Evolutionary conservation across 257 asterid genomes (phyloP).

Genomic region (Forsythia viridissima): DNA sequence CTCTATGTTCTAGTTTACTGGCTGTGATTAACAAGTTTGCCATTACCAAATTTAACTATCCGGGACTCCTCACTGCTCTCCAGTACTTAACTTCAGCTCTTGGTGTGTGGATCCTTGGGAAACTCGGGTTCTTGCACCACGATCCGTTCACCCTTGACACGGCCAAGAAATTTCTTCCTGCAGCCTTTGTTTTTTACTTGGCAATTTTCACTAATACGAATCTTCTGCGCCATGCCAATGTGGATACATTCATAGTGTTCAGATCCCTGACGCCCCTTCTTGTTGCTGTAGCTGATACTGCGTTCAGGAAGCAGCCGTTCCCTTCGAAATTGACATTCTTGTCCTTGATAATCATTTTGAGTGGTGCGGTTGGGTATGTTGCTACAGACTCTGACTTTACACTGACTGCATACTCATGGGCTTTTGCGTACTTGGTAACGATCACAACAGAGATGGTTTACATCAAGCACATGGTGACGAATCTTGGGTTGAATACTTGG

Average conservation of each 20-base stretch:
- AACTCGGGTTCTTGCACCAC: conserved; percentile 74
- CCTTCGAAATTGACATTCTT: conserved; percentile 84
- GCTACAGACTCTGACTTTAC: conserved; percentile 86
- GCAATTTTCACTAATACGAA: conserved; percentile 94
- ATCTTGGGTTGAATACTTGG: conserved; percentile 93
- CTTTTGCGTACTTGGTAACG: conserved; percentile 84
- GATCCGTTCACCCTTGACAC: conserved; percentile 70
- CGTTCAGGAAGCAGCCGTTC: conserved; percentile 75
- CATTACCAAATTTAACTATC: conserved; percentile 85
- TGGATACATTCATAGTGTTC: conserved; percentile 90
- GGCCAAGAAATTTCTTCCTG: conserved; percentile 92
- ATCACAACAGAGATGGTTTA: conserved; percentile 98
- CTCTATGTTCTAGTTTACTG: conserved; percentile 89
- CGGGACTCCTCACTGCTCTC: conserved; percentile 87
- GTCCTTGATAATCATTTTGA: conserved; percentile 64
- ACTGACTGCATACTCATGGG: conserved; percentile 94
- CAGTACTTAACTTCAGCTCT: conserved; percentile 85
- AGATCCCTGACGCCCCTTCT: conserved; percentile 82
- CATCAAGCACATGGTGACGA: conserved; percentile 96
- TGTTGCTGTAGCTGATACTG: conserved; percentile 89
- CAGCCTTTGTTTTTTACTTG: conserved; percentile 81
- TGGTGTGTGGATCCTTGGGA: conserved; percentile 88
- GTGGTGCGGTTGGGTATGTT: conserved; percentile 85
- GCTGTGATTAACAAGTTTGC: conserved; percentile 93
- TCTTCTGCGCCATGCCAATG: conserved; percentile 93